Conservation (phyloP, 1,284 basidiomycete genomes). For the Phaffia rhodozyma region DNA sequence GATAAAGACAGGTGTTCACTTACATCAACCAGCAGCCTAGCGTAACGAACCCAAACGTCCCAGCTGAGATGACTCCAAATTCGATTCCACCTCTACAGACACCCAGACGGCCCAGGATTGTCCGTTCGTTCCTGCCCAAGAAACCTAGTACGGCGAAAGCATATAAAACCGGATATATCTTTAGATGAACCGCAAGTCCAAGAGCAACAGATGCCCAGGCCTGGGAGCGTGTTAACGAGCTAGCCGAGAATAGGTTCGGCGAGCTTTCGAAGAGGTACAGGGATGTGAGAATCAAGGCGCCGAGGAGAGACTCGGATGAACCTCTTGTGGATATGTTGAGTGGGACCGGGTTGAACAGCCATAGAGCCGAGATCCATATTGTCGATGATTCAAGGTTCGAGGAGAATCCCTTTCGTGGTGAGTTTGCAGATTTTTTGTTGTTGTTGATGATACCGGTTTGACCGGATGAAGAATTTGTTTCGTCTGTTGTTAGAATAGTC, state of each 20-base stretch:
- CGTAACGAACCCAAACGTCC: conserved; percentile 57
- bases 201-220: conserved; percentile 50
- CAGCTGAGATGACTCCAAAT: conserved; percentile 56
- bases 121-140: conserved; percentile 37
- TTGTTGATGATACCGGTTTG: background rate
- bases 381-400: conserved; percentile 23
- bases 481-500: background rate
- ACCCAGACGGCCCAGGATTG: conserved; percentile 32
- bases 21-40: conserved; percentile 62
- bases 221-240: conserved; percentile 31
- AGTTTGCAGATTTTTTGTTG: background rate
- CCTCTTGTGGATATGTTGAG: conserved; percentile 94
- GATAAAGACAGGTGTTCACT: conserved; percentile 29
- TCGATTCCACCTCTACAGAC: conserved; percentile 33
- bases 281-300: conserved; percentile 63
- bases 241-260: conserved; percentile 23
- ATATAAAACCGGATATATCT: conserved; percentile 91
- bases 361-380: conserved; percentile 34
- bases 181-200: conserved; percentile 79
- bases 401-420: conserved; percentile 19
- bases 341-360: conserved; percentile 84
- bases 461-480: background rate
- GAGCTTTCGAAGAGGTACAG: conserved; percentile 45
- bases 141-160: conserved; percentile 60
- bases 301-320: conserved; percentile 81